Conservation (phyloP, 75 land plant genomes). For the Cryptomeria japonica region DNA sequence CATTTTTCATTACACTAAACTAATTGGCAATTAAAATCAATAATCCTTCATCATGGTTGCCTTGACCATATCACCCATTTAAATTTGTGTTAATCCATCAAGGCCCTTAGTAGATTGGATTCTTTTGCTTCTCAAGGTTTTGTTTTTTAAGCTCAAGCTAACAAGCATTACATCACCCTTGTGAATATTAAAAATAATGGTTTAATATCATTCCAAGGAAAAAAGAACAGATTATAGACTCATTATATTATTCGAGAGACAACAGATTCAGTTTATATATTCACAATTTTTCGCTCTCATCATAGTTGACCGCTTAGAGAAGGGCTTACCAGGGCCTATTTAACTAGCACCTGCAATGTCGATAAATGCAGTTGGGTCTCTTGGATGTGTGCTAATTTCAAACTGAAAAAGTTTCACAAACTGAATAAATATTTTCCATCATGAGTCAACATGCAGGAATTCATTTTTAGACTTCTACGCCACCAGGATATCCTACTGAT, state of each 20-base stretch:
- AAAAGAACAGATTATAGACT: background rate
- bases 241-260: background rate
- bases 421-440: too few species aligned
- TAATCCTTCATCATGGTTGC: background rate
- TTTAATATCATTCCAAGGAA: background rate
- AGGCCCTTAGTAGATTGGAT: background rate
- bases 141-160: background rate
- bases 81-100: background rate
- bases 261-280: background rate
- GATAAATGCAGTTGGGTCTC: too few species aligned
- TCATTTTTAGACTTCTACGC: too few species aligned
- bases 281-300: background rate
- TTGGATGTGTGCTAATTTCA: too few species aligned
- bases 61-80: background rate
- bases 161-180: background rate
- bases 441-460: too few species aligned
- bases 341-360: background rate
- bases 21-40: background rate
- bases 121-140: constrained; percentile 7
- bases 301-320: background rate
- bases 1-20: background rate
- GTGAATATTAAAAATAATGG: background rate
- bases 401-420: too few species aligned
- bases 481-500: too few species aligned
- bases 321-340: background rate